Conservation (phyloP, 495 filamentous ascomycete species). For the Lophium mytilinum region DNA sequence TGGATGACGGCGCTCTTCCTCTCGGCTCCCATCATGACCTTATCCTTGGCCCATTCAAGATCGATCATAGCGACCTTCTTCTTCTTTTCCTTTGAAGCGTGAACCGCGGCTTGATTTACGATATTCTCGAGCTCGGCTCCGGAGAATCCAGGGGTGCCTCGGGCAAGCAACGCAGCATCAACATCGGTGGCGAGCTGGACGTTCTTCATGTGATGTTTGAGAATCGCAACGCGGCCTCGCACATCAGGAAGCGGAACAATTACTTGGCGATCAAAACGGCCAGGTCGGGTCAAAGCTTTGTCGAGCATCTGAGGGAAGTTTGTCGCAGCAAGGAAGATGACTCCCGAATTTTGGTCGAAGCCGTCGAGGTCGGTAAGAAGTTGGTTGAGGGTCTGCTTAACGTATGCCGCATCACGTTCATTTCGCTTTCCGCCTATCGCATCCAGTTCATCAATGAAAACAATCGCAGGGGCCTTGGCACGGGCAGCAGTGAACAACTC, state of each 20-base stretch:
- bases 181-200: slow-evolving; percentile 71
- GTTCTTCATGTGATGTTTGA: slow-evolving; percentile 84
- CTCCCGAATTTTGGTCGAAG: slow-evolving; percentile 85
- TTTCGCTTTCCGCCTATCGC: slow-evolving; percentile 93
- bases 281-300: slow-evolving; percentile 88
- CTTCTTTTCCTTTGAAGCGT: slow-evolving; percentile 73
- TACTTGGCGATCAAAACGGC: slow-evolving; percentile 90
- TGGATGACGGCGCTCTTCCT: slow-evolving; percentile 78
- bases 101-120: slow-evolving; percentile 91
- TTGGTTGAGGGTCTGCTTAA: slow-evolving; percentile 95
- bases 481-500: slow-evolving; percentile 89
- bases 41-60: slow-evolving; percentile 97
- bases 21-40: slow-evolving; percentile 96
- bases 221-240: slow-evolving; percentile 84
- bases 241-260: slow-evolving; percentile 86
- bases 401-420: slow-evolving; percentile 87
- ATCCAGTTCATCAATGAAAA: slow-evolving; percentile 97
- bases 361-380: slow-evolving; percentile 96
- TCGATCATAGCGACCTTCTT: slow-evolving; percentile 64
- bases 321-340: slow-evolving; percentile 91
- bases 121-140: slow-evolving; percentile 94
- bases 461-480: slow-evolving; percentile 83
- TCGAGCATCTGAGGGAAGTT: slow-evolving; percentile 93
- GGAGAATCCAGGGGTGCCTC: slow-evolving; percentile 83
- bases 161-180: slow-evolving; percentile 72